Percentiles rank a stretch among this genome's conserved stretches.
These are phyloP conservation scores for Lumnitzera racemosa DNA, from an alignment of 345 rosid species.

Conservation along the genomic window DNA sequence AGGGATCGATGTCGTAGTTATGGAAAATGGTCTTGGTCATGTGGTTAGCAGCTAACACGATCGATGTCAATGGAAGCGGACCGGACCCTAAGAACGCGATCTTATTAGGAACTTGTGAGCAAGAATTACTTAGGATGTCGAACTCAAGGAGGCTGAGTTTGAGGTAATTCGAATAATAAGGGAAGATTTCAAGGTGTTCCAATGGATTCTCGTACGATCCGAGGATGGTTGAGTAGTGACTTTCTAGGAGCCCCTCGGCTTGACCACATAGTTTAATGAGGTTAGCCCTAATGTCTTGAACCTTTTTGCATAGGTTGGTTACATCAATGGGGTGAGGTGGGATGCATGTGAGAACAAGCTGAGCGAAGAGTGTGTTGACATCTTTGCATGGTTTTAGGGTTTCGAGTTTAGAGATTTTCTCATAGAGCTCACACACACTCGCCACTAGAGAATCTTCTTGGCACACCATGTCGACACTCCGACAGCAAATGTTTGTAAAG, in stretches of 20 bases:
- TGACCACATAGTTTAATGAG: slow-evolving; percentile 69
- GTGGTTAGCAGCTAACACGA: slow-evolving; percentile 62
- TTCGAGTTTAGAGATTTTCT: slow-evolving; percentile 61
- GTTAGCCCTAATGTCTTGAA: slow-evolving; percentile 63
- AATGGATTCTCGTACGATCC: slow-evolving; percentile 63
- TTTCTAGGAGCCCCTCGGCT: slow-evolving; percentile 66
- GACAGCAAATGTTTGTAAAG: slow-evolving; percentile 3
- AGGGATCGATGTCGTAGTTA: slow-evolving; percentile 67
- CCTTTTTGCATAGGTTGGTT: slow-evolving; percentile 36
- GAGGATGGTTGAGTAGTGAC: slow-evolving; percentile 59
- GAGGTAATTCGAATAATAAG: slow-evolving; percentile 74
- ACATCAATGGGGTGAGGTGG: slow-evolving; percentile 75
- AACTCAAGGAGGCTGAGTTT: slow-evolving; percentile 74
- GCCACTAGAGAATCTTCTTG: slow-evolving; percentile 47
- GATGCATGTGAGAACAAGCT: slow-evolving; percentile 74
- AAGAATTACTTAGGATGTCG: slow-evolving; percentile 42
- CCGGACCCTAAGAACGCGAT: slow-evolving; percentile 89
- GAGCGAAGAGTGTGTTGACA: slow-evolving; percentile 76
- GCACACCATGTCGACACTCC: slow-evolving; percentile 84
- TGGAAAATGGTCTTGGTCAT: slow-evolving; percentile 50
- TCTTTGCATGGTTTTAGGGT: slow-evolving; percentile 65
- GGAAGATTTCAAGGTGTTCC: slow-evolving; percentile 55
- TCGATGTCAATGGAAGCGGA: slow-evolving; percentile 77
- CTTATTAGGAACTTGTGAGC: slow-evolving; percentile 28
- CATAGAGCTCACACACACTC: slow-evolving; percentile 46